Base-by-base conservation (phyloP, 106 monocot species). In the Gastrodia elata region DNA sequence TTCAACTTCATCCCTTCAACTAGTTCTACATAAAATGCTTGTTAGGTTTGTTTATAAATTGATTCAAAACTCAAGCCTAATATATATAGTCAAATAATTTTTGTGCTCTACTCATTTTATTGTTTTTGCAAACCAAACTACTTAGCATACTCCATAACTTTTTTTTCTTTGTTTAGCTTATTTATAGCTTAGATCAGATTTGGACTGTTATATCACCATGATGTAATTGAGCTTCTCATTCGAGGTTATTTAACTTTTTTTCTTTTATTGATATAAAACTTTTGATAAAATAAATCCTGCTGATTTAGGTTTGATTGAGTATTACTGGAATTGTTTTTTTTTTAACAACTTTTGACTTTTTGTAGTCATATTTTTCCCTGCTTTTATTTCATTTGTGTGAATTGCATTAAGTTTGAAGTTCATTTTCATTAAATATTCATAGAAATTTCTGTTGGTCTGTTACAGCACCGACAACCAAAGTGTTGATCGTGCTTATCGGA, bases 401-500 rank as follows among this genome's bases (percentile, higher is more conserved):
- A 57, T 57, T 7, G 25, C 57, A 57, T 57, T 57, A 14, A 26
- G n/a, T 32, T 61, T 61, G 32, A 61, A 13, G 2, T 61, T 11
- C 9, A 24, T 61, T 61, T 32, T 61, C 11, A 61, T 61, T 32
- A 30, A 32, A 61, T 61, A 32, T 58, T 43, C 11, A 61, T 34
- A 46, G 68, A 48, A 26, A 1, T 77, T 18, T 10, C 40, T 33
- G 61, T 74, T 84, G 41, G 16, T 22, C 68, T 73, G 39, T 74
- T 73, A 33, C 80, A 98, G 98, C 70, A 98, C 79, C 68, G 98
- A 98, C 68, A 98, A 87, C 46, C 93, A 98, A 78, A 98, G 98
- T 84, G 98, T 98, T 14, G 98, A 98, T 69, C 93, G 98, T 82
- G 98, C 98, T 52, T 98, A 98, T 73, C 82, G 98, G 65, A 98